Conservation (phyloP, 2,329 filamentous ascomycete genomes). For the Ramularia endophylla region DNA sequence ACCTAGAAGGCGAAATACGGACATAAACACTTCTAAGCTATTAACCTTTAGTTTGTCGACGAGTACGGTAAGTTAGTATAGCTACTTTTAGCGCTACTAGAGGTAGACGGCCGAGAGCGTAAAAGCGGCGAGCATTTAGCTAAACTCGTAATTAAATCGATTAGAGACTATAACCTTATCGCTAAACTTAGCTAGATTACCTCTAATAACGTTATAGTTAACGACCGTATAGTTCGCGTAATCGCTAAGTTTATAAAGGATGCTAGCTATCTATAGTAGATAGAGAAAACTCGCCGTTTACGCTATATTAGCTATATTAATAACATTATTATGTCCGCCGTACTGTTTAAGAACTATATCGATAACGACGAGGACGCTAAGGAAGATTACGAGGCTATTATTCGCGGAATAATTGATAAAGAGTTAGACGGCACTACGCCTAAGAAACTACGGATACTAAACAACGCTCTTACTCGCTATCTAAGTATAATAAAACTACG, state of each 20-base stretch:
- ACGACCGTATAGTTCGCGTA: background rate
- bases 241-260: background rate
- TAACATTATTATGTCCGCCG: background rate
- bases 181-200: constrained; percentile 1
- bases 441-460: too few species aligned
- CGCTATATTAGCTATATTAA: constrained; percentile 3
- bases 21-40: background rate
- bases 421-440: background rate
- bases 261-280: background rate
- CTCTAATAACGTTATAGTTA: constrained; percentile 3
- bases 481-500: too few species aligned
- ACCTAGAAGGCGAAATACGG: background rate
- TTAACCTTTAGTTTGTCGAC: constrained; percentile 1
- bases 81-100: background rate
- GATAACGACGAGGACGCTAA: background rate
- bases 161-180: constrained; percentile 1
- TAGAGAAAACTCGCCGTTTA: background rate
- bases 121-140: background rate
- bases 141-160: background rate
- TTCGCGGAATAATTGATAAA: background rate
- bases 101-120: background rate
- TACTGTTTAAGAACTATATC: background rate
- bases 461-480: too few species aligned
- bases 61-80: background rate
- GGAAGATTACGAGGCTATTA: too few species aligned